Conservation (phyloP, 2,329 filamentous ascomycete genomes). For the Thielaviopsis musarum region DNA sequence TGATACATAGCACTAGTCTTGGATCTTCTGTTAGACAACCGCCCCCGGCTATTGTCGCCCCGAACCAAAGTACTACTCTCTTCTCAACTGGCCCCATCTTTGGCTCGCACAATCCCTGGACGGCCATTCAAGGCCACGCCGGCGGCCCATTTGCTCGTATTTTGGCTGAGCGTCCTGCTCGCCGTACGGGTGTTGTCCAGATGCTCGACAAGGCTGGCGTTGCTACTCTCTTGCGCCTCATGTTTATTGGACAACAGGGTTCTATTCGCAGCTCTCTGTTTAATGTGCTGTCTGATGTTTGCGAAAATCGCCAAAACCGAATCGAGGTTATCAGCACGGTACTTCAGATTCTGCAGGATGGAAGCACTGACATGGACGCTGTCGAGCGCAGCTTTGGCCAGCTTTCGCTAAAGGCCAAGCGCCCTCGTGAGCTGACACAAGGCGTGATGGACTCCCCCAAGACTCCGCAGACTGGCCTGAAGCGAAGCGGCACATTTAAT, state of each 20-base stretch:
- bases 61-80: neutral
- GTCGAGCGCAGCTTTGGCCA: slow-evolving; percentile 93
- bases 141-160: neutral
- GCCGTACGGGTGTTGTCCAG: slow-evolving; percentile 64
- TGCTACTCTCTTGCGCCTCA: slow-evolving; percentile 88
- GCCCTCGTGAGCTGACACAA: slow-evolving; percentile 45
- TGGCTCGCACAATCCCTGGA: neutral
- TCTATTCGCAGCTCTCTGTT: slow-evolving; percentile 73
- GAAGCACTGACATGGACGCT: slow-evolving; percentile 79
- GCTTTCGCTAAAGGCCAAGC: slow-evolving; percentile 78
- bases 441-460: slow-evolving; percentile 40
- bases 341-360: slow-evolving; percentile 86
- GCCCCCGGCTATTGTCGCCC: neutral
- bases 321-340: slow-evolving; percentile 86
- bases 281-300: slow-evolving; percentile 77
- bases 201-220: slow-evolving; percentile 95
- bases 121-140: neutral
- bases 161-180: slow-evolving; percentile 17
- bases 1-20: slow-evolving; percentile 22
- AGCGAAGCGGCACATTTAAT: slow-evolving; percentile 50
- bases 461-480: slow-evolving; percentile 57
- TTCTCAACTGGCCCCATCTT: neutral
- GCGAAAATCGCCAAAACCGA: slow-evolving; percentile 90
- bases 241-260: slow-evolving; percentile 90
- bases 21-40: neutral